Conservation (phyloP, 1,284 basidiomycete species). For the Coriolopsis trogii region DNA sequence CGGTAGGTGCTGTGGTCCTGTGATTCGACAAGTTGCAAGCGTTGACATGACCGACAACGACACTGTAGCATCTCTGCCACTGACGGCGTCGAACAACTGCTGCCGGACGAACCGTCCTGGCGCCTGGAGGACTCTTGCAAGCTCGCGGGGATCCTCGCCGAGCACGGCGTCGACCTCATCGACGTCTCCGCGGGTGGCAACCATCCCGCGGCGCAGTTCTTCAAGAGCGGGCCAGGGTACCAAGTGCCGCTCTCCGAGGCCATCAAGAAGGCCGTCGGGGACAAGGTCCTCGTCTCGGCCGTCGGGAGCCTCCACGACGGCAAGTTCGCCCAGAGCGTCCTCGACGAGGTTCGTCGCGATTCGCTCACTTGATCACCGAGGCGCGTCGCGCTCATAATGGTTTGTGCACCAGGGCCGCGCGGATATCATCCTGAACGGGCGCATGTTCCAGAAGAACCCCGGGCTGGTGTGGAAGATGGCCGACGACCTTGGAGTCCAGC, state of each 20-base stretch:
- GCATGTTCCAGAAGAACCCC: constrained; percentile 59
- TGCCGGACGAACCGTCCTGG: constrained; percentile 50
- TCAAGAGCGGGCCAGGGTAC: constrained; percentile 37
- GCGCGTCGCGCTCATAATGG: background rate
- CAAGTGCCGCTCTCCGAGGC: constrained; percentile 50
- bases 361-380: background rate
- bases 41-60: constrained; percentile 25
- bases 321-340: constrained; percentile 55
- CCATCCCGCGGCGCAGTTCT: constrained; percentile 32
- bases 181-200: constrained; percentile 57
- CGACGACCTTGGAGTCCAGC: constrained; percentile 52
- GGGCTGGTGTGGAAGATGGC: constrained; percentile 51
- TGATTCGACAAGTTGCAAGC: too few species aligned
- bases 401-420: constrained; percentile 27
- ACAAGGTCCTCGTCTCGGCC: constrained; percentile 48
- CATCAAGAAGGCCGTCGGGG: constrained; percentile 44
- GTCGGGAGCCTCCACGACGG: constrained; percentile 65
- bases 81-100: constrained; percentile 54
- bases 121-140: constrained; percentile 55
- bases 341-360: constrained; percentile 40
- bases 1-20: constrained; percentile 49
- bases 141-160: constrained; percentile 46
- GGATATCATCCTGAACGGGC: constrained; percentile 49
- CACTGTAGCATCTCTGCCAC: constrained; percentile 49
- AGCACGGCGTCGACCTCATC: constrained; percentile 52